phyloP scores from a whole-genome alignment of 2,329 filamentous ascomycete species.

The Cladosporium sp. region DNA sequence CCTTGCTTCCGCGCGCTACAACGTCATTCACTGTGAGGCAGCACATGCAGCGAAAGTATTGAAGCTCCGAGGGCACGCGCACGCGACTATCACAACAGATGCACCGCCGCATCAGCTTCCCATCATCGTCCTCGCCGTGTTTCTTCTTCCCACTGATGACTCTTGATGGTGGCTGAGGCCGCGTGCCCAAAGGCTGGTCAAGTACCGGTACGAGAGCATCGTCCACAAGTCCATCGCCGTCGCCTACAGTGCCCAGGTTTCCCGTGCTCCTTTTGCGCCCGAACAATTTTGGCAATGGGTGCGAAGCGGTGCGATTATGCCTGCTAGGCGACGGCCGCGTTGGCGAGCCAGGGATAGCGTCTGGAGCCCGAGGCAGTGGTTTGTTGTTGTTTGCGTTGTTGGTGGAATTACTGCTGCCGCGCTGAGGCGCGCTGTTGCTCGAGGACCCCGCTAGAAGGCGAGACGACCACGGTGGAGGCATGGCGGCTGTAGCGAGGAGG shows the following conservation, averaged over 20 bases:
- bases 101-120: constrained; percentile 69
- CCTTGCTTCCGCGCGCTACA: constrained; percentile 29
- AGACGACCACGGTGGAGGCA: constrained; percentile 37
- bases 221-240: constrained; percentile 41
- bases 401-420: constrained; percentile 5
- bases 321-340: constrained; percentile 24
- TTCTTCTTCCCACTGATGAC: constrained; percentile 26
- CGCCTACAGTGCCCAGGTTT: constrained; percentile 29
- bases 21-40: constrained; percentile 86
- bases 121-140: constrained; percentile 44
- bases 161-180: constrained; percentile 25
- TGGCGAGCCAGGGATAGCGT: constrained; percentile 26
- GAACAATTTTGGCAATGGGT: constrained; percentile 75
- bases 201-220: constrained; percentile 46
- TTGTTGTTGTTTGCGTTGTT: constrained; percentile 25
- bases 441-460: constrained; percentile 31
- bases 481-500: constrained; percentile 23
- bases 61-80: constrained; percentile 74
- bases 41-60: constrained; percentile 76
- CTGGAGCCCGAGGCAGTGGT: constrained; percentile 26
- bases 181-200: constrained; percentile 36
- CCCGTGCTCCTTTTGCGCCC: constrained; percentile 56
- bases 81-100: constrained; percentile 83
- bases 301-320: constrained; percentile 68
- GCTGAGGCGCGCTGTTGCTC: constrained; percentile 16